Evolutionary conservation across 1,284 basidiomycete species (phyloP).

Genomic region (Cutaneotrichosporon cutaneum): DNA sequence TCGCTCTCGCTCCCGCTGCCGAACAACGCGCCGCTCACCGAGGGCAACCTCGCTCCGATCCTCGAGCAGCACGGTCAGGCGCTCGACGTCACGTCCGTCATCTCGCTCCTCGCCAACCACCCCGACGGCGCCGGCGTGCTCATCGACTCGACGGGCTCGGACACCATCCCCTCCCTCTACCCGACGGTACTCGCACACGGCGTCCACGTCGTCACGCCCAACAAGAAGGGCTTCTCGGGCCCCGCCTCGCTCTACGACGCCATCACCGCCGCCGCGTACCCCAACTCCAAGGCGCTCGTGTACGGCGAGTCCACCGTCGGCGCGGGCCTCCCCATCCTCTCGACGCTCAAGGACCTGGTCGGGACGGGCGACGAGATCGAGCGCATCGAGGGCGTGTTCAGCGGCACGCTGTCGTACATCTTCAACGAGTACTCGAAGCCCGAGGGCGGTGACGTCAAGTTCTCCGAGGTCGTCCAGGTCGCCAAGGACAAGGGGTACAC

Average conservation of each 20-base stretch:
- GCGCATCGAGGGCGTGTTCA: slow-evolving; percentile 62
- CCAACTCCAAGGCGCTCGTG: slow-evolving; percentile 62
- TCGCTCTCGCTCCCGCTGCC: slow-evolving; percentile 61
- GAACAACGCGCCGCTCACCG: slow-evolving; percentile 50
- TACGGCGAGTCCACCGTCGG: slow-evolving; percentile 94
- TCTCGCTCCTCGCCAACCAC: slow-evolving; percentile 50
- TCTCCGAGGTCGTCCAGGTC: slow-evolving; percentile 83
- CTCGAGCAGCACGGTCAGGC: slow-evolving; percentile 48
- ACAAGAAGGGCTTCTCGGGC: slow-evolving; percentile 94
- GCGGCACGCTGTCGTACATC: slow-evolving; percentile 96
- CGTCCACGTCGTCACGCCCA: slow-evolving; percentile 89
- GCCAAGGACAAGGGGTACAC: slow-evolving; percentile 95
- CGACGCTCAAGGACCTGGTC: slow-evolving; percentile 86
- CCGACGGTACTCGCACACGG: slow-evolving; percentile 76
- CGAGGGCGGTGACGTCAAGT: slow-evolving; percentile 56
- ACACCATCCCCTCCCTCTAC: slow-evolving; percentile 78
- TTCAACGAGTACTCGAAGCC: slow-evolving; percentile 87
- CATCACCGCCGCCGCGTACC: slow-evolving; percentile 61
- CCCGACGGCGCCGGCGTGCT: slow-evolving; percentile 67
- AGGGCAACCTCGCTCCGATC: slow-evolving; percentile 50
- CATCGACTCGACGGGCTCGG: slow-evolving; percentile 92
- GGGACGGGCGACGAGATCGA: slow-evolving; percentile 80
- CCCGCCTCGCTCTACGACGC: slow-evolving; percentile 68
- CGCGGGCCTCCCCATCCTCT: slow-evolving; percentile 89
- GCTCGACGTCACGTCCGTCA: slow-evolving; percentile 54